Conservation (phyloP, 78 protist genomes). For the Cavenderia fasciculata region DNA sequence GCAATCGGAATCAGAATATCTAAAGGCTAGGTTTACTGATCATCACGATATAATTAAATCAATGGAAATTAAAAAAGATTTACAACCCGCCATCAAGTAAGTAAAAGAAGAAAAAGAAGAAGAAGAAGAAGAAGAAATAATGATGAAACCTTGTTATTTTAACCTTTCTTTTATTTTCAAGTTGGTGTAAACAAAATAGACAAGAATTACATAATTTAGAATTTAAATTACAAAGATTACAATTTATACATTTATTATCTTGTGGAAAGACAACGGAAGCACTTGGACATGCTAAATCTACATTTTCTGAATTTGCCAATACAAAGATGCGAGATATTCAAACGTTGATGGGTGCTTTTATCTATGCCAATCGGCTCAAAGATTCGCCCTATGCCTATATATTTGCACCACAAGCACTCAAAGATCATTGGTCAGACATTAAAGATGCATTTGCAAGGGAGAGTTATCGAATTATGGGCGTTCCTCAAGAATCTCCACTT, state of each 20-base stretch:
- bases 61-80: conserved; percentile 17
- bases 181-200: conserved; percentile 41
- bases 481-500: conserved; percentile 69
- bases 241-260: conserved; percentile 12
- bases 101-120: too few species aligned
- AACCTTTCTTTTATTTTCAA: not conserved
- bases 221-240: conserved; percentile 73
- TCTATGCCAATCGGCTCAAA: conserved; percentile 39
- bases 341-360: conserved; percentile 70
- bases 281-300: conserved; percentile 26
- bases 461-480: conserved; percentile 36
- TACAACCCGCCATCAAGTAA: conserved; percentile 38
- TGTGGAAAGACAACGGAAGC: conserved; percentile 28
- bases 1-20: not conserved
- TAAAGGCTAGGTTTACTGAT: conserved; percentile 21
- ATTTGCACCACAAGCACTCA: not conserved
- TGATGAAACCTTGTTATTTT: not conserved
- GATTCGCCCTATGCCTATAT: conserved; percentile 71
- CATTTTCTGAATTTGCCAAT: conserved; percentile 20
- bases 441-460: conserved; percentile 21
- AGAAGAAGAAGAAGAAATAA: too few species aligned
- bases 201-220: not conserved
- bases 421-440: conserved; percentile 63
- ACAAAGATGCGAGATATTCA: conserved; percentile 69
- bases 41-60: conserved; percentile 39